Conservation (phyloP, 495 filamentous ascomycete genomes). For the Penicillium atrosanguineum region DNA sequence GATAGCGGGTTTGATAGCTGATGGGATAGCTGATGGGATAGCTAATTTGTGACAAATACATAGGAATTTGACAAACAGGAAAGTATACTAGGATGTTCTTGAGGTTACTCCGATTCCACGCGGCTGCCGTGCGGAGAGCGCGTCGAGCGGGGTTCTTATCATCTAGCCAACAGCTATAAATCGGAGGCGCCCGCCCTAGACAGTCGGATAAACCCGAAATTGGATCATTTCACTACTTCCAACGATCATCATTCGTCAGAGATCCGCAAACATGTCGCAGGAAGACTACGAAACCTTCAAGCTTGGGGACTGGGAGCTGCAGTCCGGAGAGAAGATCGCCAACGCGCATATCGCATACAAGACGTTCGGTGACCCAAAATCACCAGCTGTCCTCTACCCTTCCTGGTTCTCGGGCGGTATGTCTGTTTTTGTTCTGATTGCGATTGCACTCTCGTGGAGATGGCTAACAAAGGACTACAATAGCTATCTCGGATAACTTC, state of each 20-base stretch:
- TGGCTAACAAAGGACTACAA: neutral
- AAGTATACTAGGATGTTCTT: neutral
- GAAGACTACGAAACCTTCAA: conserved; percentile 49
- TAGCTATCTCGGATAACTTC: conserved; percentile 59
- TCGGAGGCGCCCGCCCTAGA: neutral
- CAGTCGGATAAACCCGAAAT: neutral
- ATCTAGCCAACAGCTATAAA: conserved; percentile 10
- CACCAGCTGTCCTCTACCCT: conserved; percentile 68
- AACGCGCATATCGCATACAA: conserved; percentile 67
- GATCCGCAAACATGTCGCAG: conserved; percentile 26
- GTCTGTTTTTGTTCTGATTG: neutral
- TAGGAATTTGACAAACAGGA: neutral
- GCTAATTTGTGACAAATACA: conserved; percentile 1
- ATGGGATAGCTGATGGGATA: neutral
- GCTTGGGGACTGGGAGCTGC: conserved; percentile 62
- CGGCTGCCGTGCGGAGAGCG: conserved; percentile 14
- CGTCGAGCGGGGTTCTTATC: conserved; percentile 21
- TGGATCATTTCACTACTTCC: neutral
- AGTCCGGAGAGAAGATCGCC: conserved; percentile 53
- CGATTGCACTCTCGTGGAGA: neutral
- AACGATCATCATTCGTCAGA: neutral
- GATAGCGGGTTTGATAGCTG: too few relatives aligned
- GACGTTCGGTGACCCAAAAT: conserved; percentile 60
- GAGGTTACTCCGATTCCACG: conserved; percentile 6
- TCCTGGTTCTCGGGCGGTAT: conserved; percentile 66